These are phyloP conservation scores for Tagetes erecta DNA, from an alignment of 129 eudicot species.

Conservation along the genomic window DNA sequence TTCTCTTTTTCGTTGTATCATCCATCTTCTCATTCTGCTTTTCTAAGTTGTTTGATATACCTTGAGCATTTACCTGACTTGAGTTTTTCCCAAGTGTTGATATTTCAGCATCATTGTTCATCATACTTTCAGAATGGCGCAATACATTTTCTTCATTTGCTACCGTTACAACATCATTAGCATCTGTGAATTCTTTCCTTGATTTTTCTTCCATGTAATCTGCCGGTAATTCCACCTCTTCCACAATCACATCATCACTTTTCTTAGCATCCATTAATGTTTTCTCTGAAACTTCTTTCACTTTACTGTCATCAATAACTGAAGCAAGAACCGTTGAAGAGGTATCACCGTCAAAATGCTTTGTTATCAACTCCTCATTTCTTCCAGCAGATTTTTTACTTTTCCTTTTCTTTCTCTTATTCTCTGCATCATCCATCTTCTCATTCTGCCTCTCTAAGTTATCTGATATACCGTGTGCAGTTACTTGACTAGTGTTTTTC, in stretches of 20 bases:
- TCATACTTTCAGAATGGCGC: slow-evolving; percentile 3
- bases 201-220: slow-evolving; percentile 16
- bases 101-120: slow-evolving; percentile 14
- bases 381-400: slow-evolving; percentile 19
- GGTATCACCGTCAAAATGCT: slow-evolving; percentile 12
- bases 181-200: slow-evolving; percentile 4
- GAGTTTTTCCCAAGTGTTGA: slow-evolving; percentile 7
- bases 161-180: slow-evolving; percentile 4
- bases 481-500: slow-evolving; percentile 14
- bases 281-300: slow-evolving; percentile 22
- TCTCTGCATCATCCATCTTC: slow-evolving; percentile 16
- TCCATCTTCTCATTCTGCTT: slow-evolving; percentile 34
- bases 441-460: slow-evolving; percentile 29
- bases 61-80: slow-evolving; percentile 23
- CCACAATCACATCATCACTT: slow-evolving; percentile 22
- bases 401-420: slow-evolving; percentile 31
- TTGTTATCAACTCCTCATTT: slow-evolving; percentile 27
- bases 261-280: slow-evolving; percentile 14
- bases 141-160: slow-evolving; percentile 6
- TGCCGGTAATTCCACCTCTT: slow-evolving; percentile 21
- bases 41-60: not conserved
- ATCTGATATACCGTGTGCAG: slow-evolving; percentile 9
- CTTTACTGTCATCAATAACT: slow-evolving; percentile 27
- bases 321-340: slow-evolving; percentile 18
- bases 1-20: slow-evolving; percentile 26